phyloP scores from a whole-genome alignment of 495 filamentous ascomycete genomes.

The Hypomontagnella submonticulosa region DNA sequence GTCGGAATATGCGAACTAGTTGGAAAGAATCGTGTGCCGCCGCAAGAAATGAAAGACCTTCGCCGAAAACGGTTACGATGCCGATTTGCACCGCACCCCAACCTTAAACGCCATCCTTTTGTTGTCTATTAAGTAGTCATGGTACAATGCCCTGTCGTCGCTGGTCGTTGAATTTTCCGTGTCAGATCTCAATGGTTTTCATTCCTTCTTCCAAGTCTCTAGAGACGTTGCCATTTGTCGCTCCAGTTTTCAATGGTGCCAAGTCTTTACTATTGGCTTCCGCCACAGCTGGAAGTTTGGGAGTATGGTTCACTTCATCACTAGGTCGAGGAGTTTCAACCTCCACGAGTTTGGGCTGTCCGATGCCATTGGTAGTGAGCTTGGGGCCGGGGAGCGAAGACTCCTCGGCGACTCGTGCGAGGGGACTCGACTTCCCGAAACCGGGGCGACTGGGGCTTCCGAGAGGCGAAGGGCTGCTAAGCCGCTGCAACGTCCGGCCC shows the following conservation, averaged over 20 bases:
- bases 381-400: slow-evolving; percentile 35
- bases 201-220: slow-evolving; percentile 58
- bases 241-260: slow-evolving; percentile 36
- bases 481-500: slow-evolving; percentile 65
- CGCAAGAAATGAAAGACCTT: slow-evolving; percentile 22
- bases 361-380: slow-evolving; percentile 38
- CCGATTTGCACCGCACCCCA: slow-evolving; percentile 36
- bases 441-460: slow-evolving; percentile 64
- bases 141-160: slow-evolving; percentile 42
- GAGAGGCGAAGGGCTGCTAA: slow-evolving; percentile 62
- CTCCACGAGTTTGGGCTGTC: slow-evolving; percentile 58
- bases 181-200: slow-evolving; percentile 69
- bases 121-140: slow-evolving; percentile 47
- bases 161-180: slow-evolving; percentile 45
- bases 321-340: slow-evolving; percentile 63
- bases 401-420: slow-evolving; percentile 66
- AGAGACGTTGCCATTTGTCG: slow-evolving; percentile 36
- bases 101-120: slow-evolving; percentile 48
- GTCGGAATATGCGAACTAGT: slow-evolving; percentile 19
- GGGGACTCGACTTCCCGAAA: slow-evolving; percentile 61
- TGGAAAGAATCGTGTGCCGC: slow-evolving; percentile 26
- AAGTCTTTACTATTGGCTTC: slow-evolving; percentile 42
- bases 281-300: slow-evolving; percentile 34
- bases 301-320: slow-evolving; percentile 54
- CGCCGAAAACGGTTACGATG: slow-evolving; percentile 11